Evolutionary conservation across 352 stramenopile genomes (phyloP).

Genomic region (Globisporangium viniferum): DNA sequence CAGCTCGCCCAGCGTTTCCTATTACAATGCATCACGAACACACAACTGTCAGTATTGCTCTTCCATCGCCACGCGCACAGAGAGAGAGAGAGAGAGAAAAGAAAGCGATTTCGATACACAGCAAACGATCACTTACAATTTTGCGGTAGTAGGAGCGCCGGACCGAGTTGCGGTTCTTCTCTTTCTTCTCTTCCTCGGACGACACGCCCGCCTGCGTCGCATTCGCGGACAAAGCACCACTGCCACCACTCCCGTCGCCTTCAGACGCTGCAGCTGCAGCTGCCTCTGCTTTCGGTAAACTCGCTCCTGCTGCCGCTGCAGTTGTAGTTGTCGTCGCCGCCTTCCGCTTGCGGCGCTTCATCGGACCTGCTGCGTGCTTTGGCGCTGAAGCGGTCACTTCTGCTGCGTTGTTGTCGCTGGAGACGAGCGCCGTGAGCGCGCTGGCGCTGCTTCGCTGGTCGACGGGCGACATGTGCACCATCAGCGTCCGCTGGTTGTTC

Average conservation of each 20-base stretch:
- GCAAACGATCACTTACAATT: slow-evolving; percentile 25
- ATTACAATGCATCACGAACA: slow-evolving; percentile 7
- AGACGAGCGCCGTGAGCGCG: not conserved
- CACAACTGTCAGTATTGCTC: not conserved
- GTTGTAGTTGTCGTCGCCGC: not conserved
- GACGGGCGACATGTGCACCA: slow-evolving; percentile 4
- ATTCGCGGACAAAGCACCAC: not conserved
- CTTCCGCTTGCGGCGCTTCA: slow-evolving; percentile 10
- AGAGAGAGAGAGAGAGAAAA: too few species aligned
- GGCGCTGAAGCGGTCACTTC: not conserved
- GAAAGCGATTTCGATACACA: not conserved
- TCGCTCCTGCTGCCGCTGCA: not conserved
- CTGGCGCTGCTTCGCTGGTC: not conserved
- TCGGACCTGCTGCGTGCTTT: slow-evolving; percentile 2
- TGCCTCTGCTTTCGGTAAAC: not conserved
- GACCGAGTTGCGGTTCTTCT: slow-evolving; percentile 58
- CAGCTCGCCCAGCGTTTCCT: slow-evolving; percentile 49
- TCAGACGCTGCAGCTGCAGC: not conserved
- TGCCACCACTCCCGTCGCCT: not conserved
- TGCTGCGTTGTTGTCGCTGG: not conserved
- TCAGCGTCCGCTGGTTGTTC: not conserved
- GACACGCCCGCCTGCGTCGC: not conserved
- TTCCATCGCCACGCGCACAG: not conserved
- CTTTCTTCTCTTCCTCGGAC: slow-evolving; percentile 42
- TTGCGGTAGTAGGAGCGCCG: slow-evolving; percentile 55